Base-by-base conservation (phyloP, 192 early-diverging fungal species). In the Glomus cerebriforme region DNA sequence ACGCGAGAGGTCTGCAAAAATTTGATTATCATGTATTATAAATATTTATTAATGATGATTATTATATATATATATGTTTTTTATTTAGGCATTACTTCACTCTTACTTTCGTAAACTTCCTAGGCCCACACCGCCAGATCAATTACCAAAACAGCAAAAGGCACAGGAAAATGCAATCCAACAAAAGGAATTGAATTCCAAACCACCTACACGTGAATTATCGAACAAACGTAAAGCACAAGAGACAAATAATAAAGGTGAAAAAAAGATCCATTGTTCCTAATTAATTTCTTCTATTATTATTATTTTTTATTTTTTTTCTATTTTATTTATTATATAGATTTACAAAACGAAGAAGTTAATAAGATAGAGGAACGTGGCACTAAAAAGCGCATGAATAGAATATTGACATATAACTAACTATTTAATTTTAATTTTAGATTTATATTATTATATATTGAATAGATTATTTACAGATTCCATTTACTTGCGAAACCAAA, bases 71-170 rank as follows among this genome's bases (percentile, higher is more conserved):
- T 9, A 37, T 39, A 2, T 83, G 49, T 47, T 39, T 81, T 69
- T 75, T 68, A 19, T 32, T 54, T 69, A 92, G 89, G 89, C 89
- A 15, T 74, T 94, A 26, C 75, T 88, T n/a, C 92, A 94, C 64
- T 85, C 88, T 12, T 96, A 95, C 80, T 96, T 96, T 78, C 83
- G 85, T 60, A 93, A 92, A 75, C 82, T 80, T 29, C 94, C 94
- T 54, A 71, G 89, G 32, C 92, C 94, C 5, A 96, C 94, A 4
- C 72, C 83, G 8, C 89, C 92, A 0, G 87, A 88, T 17, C 90
- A 90, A 35, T 81, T 96, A 22, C 94, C 94, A 2, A 88, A 86
- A 47, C 82, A 84, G 17, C 6, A 54, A 31, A 58, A 73, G 47
- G 39, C 7, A 31, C 26, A 31, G 5, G 31, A 65, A 65, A 65